These are phyloP conservation scores for Stramenopiles sp. DNA, from an alignment of 352 stramenopile species.

Conservation along the genomic window DNA sequence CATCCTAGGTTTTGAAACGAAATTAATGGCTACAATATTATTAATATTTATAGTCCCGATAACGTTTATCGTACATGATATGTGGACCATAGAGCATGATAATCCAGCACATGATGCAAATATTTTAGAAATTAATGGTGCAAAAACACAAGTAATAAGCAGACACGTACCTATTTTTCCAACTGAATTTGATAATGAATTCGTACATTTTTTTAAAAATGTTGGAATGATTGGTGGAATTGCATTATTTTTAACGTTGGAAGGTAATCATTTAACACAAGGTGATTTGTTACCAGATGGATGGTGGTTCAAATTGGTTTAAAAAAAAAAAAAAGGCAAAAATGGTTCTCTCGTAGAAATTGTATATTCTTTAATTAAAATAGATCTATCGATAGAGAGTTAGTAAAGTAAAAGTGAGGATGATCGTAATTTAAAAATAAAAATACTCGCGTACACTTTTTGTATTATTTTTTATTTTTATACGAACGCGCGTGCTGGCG, in stretches of 20 bases:
- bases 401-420: no score
- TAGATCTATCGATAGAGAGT: no score
- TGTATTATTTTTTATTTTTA: no score
- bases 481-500: no score
- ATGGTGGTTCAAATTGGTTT: background rate
- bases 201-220: constrained; percentile 16
- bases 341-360: background rate
- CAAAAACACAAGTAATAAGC: background rate
- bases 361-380: no score
- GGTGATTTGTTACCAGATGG: background rate
- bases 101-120: background rate
- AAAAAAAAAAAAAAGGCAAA: background rate
- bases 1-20: background rate
- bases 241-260: constrained; percentile 7
- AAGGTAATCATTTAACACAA: background rate
- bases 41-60: background rate
- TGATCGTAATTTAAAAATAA: no score
- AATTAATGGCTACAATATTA: background rate
- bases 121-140: background rate
- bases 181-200: constrained; percentile 8
- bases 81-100: background rate
- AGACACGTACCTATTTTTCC: constrained; percentile 9
- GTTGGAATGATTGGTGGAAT: constrained; percentile 11
- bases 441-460: no score
- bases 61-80: background rate